phyloP scores from a whole-genome alignment of 805 yeast genomes.

The Ogataea thermomethanolica region DNA sequence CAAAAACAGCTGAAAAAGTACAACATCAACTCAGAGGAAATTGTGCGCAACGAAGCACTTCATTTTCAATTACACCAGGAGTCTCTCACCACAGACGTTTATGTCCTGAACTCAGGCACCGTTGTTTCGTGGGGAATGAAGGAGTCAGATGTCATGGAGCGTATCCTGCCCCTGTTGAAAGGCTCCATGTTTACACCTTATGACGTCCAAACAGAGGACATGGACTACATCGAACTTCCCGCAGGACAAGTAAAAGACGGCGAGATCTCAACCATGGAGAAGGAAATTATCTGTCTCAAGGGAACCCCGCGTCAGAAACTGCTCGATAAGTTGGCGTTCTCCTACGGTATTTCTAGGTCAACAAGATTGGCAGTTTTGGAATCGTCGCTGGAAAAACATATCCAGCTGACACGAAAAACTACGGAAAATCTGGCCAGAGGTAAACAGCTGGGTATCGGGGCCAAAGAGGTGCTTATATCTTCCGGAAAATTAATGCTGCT shows the following conservation, averaged over 20 bases:
- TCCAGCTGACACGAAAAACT: slow-evolving; percentile 57
- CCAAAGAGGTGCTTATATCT: slow-evolving; percentile 58
- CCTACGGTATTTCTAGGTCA: slow-evolving; percentile 82
- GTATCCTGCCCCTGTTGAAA: slow-evolving; percentile 51
- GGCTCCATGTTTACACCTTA: slow-evolving; percentile 47
- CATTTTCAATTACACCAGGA: slow-evolving; percentile 40
- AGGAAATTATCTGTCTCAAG: slow-evolving; percentile 69
- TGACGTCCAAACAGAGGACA: slow-evolving; percentile 73
- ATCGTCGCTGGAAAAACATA: slow-evolving; percentile 62
- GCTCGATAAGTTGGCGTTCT: slow-evolving; percentile 82
- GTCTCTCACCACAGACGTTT: slow-evolving; percentile 45
- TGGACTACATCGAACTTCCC: slow-evolving; percentile 57
- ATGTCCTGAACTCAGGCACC: slow-evolving; percentile 74
- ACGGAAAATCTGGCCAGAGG: slow-evolving; percentile 70
- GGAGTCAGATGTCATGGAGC: slow-evolving; percentile 47
- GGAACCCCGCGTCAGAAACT: slow-evolving; percentile 48
- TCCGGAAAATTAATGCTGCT: slow-evolving; percentile 75
- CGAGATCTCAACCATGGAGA: slow-evolving; percentile 39
- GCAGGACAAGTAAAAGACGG: slow-evolving; percentile 33
- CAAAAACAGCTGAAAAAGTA: slow-evolving; percentile 35
- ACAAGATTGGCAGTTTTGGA: slow-evolving; percentile 83
- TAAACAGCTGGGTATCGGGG: slow-evolving; percentile 44
- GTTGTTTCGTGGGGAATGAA: slow-evolving; percentile 79
- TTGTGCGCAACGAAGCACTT: slow-evolving; percentile 55
- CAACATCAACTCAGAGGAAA: slow-evolving; percentile 35